Evolutionary conservation across 768 basidiomycete species (phyloP).

Genomic region (Psilocybe cubensis): DNA sequence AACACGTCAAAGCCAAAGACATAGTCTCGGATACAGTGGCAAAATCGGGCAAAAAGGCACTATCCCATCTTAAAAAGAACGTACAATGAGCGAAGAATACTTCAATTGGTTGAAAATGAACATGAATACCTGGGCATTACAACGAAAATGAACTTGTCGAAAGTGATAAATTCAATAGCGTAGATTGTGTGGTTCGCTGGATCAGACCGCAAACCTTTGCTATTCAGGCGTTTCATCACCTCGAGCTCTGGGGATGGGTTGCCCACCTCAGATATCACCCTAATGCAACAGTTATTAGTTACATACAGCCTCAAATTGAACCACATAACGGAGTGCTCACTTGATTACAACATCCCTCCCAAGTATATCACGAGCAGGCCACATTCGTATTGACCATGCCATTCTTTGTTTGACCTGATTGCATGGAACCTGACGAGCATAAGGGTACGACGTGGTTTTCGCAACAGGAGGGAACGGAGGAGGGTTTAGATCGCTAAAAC

Average conservation of each 20-base stretch:
- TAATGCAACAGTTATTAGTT: background rate
- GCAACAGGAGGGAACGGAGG: background rate
- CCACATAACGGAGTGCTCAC: background rate
- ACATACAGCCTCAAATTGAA: background rate
- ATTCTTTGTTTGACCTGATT: background rate
- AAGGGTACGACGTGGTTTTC: conserved; percentile 5
- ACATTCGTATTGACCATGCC: conserved; percentile 1
- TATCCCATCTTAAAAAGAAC: conserved; percentile 1
- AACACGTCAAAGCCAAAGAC: conserved; percentile 1
- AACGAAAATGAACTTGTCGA: conserved; percentile 14
- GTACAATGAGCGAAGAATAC: background rate
- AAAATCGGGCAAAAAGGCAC: background rate
- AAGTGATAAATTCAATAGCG: conserved; percentile 15
- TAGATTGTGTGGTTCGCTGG: conserved; percentile 19
- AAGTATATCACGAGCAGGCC: conserved; percentile 5
- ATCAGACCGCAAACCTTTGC: conserved; percentile 8
- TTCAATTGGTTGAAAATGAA: background rate
- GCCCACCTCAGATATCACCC: conserved; percentile 6
- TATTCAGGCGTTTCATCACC: conserved; percentile 17
- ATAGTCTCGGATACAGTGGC: conserved; percentile 1
- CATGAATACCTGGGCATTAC: too few species aligned
- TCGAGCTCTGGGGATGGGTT: conserved; percentile 13
- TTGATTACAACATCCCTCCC: conserved; percentile 15
- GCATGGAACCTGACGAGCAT: conserved; percentile 2
- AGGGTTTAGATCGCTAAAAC: background rate